Percentiles rank a stretch among this genome's conserved stretches.
phyloP scores from a whole-genome alignment of 352 stramenopile genomes.

The Halophytophthora polymorphica region DNA sequence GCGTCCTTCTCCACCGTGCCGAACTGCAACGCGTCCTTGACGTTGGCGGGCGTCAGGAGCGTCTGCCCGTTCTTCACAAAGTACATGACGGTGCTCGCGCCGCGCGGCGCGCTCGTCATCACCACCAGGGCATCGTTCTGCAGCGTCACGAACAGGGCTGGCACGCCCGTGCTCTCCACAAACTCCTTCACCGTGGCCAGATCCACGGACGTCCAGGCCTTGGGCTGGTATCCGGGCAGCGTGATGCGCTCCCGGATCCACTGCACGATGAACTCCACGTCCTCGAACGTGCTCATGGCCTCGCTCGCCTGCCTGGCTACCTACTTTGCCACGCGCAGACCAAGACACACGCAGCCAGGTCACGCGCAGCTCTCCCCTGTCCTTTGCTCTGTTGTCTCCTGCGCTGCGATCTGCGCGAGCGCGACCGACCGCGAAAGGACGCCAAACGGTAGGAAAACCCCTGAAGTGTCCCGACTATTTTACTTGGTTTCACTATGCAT shows the following conservation, averaged over 20 bases:
- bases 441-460: too few relatives aligned
- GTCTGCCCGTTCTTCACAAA: constrained; percentile 88
- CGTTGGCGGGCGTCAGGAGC: constrained; percentile 53
- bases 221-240: constrained; percentile 63
- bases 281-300: constrained; percentile 79
- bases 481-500: too few relatives aligned
- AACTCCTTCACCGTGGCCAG: constrained; percentile 84
- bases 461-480: too few relatives aligned
- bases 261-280: constrained; percentile 79
- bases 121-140: constrained; percentile 48
- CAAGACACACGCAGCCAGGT: too few relatives aligned
- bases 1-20: constrained; percentile 76
- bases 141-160: constrained; percentile 65
- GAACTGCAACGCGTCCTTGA: constrained; percentile 64
- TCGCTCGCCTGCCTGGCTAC: background rate
- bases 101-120: constrained; percentile 53
- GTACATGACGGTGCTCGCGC: constrained; percentile 66
- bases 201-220: constrained; percentile 73
- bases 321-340: background rate
- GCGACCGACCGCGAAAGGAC: too few relatives aligned
- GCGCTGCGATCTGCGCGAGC: too few relatives aligned
- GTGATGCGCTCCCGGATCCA: constrained; percentile 84
- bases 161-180: constrained; percentile 61
- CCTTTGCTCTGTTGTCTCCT: too few relatives aligned
- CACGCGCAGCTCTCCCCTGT: too few relatives aligned